Evolutionary conservation across 257 asterid species (phyloP).

Genomic region (Solanum paucissectum): DNA sequence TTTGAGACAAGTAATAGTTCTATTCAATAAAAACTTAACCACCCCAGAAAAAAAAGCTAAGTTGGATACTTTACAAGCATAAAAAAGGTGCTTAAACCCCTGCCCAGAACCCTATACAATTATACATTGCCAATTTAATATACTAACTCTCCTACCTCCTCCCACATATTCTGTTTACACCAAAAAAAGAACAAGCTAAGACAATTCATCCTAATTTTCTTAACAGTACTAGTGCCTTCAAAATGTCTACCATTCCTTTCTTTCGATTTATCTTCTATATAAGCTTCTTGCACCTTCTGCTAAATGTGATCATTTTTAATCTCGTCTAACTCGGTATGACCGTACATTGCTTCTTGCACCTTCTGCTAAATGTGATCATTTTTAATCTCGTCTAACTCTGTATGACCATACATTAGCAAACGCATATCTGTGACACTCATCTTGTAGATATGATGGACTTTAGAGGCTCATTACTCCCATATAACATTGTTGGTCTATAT

Average conservation of each 20-base stretch:
- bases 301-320: neutral
- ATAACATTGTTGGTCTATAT: neutral
- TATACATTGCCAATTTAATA: neutral
- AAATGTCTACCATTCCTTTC: neutral
- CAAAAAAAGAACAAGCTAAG: neutral
- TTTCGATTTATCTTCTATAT: neutral
- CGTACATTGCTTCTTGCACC: neutral
- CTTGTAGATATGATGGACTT: neutral
- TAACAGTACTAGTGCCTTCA: neutral
- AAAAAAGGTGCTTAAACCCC: neutral
- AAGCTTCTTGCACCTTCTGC: neutral
- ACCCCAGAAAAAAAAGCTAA: neutral
- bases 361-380: neutral
- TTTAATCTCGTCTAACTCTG: neutral
- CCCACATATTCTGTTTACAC: neutral
- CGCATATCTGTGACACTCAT: neutral
- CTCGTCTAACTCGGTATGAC: neutral
- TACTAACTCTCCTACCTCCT: neutral
- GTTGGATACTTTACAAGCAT: neutral
- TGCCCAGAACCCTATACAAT: neutral
- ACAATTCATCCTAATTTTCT: neutral
- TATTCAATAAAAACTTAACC: neutral
- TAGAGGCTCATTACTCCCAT: neutral
- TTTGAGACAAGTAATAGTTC: neutral
- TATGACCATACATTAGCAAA: neutral